Evolutionary conservation across 257 asterid species (phyloP), one percentile per base, ranked within the genome.

Genomic region (Capsicum baccatum): DNA sequence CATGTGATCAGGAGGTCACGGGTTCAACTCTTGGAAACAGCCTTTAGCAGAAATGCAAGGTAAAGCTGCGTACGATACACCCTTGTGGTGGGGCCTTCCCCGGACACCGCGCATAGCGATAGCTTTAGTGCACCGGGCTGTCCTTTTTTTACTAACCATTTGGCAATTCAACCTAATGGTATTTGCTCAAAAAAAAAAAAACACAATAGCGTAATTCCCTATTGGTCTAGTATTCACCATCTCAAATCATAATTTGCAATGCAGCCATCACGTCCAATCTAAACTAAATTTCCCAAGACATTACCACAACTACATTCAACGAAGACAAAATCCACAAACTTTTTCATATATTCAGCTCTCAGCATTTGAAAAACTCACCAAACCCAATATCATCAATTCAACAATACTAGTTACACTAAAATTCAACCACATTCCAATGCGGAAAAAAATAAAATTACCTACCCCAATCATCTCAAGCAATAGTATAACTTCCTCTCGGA

Each of bases 401-500:
- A 76, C 60, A 52, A 54, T 76, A 76, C 81, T 76, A 76, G 81
- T 76, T 52, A 76, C 81, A 76, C 80, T n/a, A 73, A 56, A 74
- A 50, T 50, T 74, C 62, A 68, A 68, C 78, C 78, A 68, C 26
- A 37, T 37, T 44, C 26, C 78, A 1, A 68, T 68, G 12, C 6
- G 16, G 13, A 10, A 35, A 68, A 70, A 68, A 26, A 26, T n/a
- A 39, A 19, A n/a, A 3, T 47, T 39, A 68, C 54, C 78, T 68
- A 68, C 50, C 48, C n/a, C 35, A 6, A 73, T 47, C 47, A 76
- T 76, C 58, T 94, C 95, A 95, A 83, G 92, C 96, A 84, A 93
- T 91, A 21, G 93, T 83, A 81, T 94, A 94, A 6, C 86, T 94
- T 57, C 98, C 99, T 83, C 90, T 88, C 13, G 97, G 98, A 84